These are phyloP conservation scores for Kernera saxatilis DNA, from an alignment of 345 rosid species.

Conservation along the genomic window DNA sequence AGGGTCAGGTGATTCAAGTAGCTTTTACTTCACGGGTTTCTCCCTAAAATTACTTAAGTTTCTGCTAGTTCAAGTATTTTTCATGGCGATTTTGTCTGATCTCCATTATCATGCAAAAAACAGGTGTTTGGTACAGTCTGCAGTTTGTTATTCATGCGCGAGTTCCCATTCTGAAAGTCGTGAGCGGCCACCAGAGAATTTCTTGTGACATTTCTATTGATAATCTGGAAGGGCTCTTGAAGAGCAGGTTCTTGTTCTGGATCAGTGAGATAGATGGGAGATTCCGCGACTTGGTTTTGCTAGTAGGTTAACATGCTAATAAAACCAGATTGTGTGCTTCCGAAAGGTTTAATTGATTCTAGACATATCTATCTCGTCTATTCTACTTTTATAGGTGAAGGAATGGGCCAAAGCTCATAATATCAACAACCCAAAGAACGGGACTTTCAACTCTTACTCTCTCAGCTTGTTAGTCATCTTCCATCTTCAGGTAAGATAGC, in stretches of 20 bases:
- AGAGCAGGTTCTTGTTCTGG: slow-evolving; percentile 81
- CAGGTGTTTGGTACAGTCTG: slow-evolving; percentile 54
- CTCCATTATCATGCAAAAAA: slow-evolving; percentile 3
- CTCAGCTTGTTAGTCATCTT: slow-evolving; percentile 81
- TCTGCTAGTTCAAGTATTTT: not conserved
- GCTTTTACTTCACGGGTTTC: not conserved
- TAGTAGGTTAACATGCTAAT: slow-evolving; percentile 40
- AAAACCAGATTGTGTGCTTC: slow-evolving; percentile 8
- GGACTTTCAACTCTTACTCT: slow-evolving; percentile 75
- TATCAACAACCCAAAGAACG: slow-evolving; percentile 64
- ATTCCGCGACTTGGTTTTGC: slow-evolving; percentile 70
- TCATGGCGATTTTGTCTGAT: not conserved
- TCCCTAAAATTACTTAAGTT: not conserved
- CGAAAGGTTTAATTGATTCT: not conserved
- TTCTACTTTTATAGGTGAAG: slow-evolving; percentile 58
- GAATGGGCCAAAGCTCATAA: slow-evolving; percentile 93
- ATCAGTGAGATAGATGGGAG: slow-evolving; percentile 74
- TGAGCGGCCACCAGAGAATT: slow-evolving; percentile 41
- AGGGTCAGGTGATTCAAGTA: slow-evolving; percentile 40
- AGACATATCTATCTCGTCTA: not conserved
- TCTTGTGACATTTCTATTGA: slow-evolving; percentile 86
- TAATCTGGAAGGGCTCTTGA: slow-evolving; percentile 65
- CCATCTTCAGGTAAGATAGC: slow-evolving; percentile 72
- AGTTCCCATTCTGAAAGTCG: slow-evolving; percentile 80
- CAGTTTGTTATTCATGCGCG: slow-evolving; percentile 58